These are phyloP conservation scores for Kodamaea restingae DNA, from an alignment of 805 yeast species.

Conservation along the genomic window DNA sequence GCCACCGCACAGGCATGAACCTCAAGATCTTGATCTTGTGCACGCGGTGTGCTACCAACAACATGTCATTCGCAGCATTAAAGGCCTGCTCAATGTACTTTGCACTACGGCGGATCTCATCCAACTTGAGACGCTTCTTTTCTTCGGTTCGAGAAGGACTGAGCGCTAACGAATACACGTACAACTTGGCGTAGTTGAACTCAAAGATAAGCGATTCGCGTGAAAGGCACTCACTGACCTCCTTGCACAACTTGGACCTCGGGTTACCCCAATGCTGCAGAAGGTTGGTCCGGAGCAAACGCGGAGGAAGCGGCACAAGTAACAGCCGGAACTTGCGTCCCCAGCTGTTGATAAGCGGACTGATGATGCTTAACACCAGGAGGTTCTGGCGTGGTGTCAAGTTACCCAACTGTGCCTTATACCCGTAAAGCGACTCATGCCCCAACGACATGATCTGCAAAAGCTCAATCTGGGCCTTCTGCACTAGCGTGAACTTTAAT, in stretches of 20 bases:
- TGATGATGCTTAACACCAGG: constrained; percentile 64
- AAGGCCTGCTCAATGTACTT: constrained; percentile 79
- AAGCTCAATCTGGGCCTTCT: constrained; percentile 76
- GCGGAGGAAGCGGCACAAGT: constrained; percentile 46
- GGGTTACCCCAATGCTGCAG: constrained; percentile 22
- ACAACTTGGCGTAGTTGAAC: constrained; percentile 77
- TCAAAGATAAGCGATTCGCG: constrained; percentile 75
- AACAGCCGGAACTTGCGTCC: constrained; percentile 55
- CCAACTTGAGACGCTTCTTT: constrained; percentile 43
- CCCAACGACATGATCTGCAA: constrained; percentile 76
- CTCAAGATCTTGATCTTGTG: constrained; percentile 59
- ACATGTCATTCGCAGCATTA: constrained; percentile 75
- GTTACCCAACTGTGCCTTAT: constrained; percentile 49
- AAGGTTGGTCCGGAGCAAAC: constrained; percentile 27
- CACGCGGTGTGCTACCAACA: constrained; percentile 66
- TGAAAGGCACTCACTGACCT: constrained; percentile 46
- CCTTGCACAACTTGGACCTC: constrained; percentile 35
- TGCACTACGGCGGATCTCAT: constrained; percentile 69
- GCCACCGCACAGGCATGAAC: constrained; percentile 92
- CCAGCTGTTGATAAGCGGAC: constrained; percentile 81
- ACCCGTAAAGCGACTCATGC: constrained; percentile 76
- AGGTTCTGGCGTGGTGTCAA: constrained; percentile 61
- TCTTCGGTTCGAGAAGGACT: constrained; percentile 29
- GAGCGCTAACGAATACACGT: constrained; percentile 79
- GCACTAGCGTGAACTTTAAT: constrained; percentile 55